Conservation (phyloP, 306 rosid species). For the Lotus japonicus region DNA sequence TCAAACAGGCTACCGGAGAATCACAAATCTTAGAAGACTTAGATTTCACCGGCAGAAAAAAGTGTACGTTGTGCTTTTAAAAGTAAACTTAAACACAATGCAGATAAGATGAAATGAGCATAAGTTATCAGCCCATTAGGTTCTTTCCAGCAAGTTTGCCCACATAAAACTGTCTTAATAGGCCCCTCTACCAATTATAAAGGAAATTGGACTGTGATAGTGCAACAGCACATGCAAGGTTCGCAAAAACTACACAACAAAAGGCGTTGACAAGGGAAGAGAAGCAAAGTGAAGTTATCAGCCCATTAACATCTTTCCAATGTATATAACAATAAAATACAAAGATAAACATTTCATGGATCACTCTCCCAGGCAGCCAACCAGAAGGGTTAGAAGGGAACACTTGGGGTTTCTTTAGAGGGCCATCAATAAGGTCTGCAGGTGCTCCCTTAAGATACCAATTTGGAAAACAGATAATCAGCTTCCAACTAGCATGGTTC, state of each 20-base stretch:
- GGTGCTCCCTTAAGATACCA: not conserved
- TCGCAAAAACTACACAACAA: not conserved
- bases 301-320: not conserved
- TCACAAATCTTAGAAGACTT: not conserved
- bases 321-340: not conserved
- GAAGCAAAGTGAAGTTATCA: not conserved
- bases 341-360: not conserved
- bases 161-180: not conserved
- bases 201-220: not conserved
- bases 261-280: not conserved
- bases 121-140: not conserved
- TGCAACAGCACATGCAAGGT: not conserved
- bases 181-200: not conserved
- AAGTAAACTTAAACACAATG: not conserved
- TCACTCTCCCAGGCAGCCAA: not conserved
- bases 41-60: not conserved
- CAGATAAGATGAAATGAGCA: not conserved
- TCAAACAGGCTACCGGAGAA: not conserved
- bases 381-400: not conserved
- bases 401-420: not conserved
- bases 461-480: not conserved
- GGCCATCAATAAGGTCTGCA: not conserved
- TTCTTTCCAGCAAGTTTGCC: not conserved
- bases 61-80: not conserved
- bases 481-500: not conserved